phyloP scores from a whole-genome alignment of 139 green algal genomes.

The Choricystis sp. region DNA sequence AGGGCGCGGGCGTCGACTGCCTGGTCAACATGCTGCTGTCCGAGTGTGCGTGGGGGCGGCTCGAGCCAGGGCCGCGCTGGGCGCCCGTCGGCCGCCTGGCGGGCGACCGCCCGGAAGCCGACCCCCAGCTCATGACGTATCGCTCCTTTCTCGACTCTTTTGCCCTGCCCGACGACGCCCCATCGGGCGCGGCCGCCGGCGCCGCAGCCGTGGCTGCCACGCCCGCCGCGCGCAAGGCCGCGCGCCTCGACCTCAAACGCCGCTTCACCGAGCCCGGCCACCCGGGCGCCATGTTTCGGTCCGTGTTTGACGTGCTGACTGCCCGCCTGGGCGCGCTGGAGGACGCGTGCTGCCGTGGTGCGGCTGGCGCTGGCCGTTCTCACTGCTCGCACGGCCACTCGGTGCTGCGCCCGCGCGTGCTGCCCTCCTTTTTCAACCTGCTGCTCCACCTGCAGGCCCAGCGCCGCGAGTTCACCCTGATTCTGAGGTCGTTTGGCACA shows the following conservation, averaged over 20 bases:
- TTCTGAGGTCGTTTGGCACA: slow-evolving; percentile 23
- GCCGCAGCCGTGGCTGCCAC: not conserved
- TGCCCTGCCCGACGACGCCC: slow-evolving; percentile 5
- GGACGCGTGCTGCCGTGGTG: too few relatives aligned
- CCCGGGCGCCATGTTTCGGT: slow-evolving; percentile 25
- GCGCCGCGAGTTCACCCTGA: slow-evolving; percentile 14
- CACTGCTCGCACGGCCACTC: too few relatives aligned
- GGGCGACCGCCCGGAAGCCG: slow-evolving; percentile 9
- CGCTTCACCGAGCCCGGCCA: slow-evolving; percentile 17
- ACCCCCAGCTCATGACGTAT: slow-evolving; percentile 31
- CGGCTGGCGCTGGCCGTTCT: too few relatives aligned
- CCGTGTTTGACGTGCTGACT: slow-evolving; percentile 10
- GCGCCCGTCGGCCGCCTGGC: slow-evolving; percentile 17
- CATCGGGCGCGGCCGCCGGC: too few relatives aligned
- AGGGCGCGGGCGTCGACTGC: slow-evolving; percentile 9
- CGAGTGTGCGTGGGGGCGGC: slow-evolving; percentile 22
- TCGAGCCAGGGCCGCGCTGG: slow-evolving; percentile 13
- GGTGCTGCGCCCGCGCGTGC: slow-evolving; percentile 8
- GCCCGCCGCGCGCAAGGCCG: slow-evolving; percentile 6
- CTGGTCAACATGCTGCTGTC: slow-evolving; percentile 26
- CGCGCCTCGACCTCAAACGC: slow-evolving; percentile 14
- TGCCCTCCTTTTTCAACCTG: slow-evolving; percentile 26
- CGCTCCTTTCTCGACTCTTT: slow-evolving; percentile 24
- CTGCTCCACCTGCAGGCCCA: slow-evolving; percentile 17
- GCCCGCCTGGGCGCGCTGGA: slow-evolving; percentile 6